Conservation (phyloP, 208 protist species). For the Naegleria gruberi region DNA sequence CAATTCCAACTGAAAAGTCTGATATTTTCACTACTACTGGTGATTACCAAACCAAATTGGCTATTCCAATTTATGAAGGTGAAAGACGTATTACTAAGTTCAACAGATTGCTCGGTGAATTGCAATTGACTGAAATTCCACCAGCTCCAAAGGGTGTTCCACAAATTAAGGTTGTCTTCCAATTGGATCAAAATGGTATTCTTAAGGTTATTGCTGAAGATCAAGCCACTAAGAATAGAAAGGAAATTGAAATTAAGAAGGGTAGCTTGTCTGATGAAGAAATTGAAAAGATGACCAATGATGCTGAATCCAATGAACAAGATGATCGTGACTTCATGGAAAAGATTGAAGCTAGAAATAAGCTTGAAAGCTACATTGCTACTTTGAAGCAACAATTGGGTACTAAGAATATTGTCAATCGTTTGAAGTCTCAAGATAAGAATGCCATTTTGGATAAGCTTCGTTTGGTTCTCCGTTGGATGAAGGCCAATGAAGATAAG, state of each 20-base stretch:
- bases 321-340: constrained; percentile 73
- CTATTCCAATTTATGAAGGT: constrained; percentile 77
- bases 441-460: constrained; percentile 67
- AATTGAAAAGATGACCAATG: constrained; percentile 87
- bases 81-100: constrained; percentile 90
- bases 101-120: constrained; percentile 85
- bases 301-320: constrained; percentile 80
- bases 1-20: constrained; percentile 36
- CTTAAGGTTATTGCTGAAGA: constrained; percentile 76
- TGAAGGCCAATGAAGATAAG: constrained; percentile 71
- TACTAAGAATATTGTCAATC: constrained; percentile 29
- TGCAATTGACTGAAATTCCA: constrained; percentile 80
- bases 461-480: constrained; percentile 79
- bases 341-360: constrained; percentile 79
- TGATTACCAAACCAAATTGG: constrained; percentile 32
- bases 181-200: constrained; percentile 82
- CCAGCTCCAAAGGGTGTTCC: constrained; percentile 75
- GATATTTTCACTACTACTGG: constrained; percentile 34
- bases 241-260: constrained; percentile 84
- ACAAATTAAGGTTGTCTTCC: constrained; percentile 78
- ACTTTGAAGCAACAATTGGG: constrained; percentile 48
- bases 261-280: constrained; percentile 84
- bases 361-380: constrained; percentile 70
- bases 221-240: constrained; percentile 55
- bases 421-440: constrained; percentile 49